Evolutionary conservation across 768 basidiomycete species (phyloP), one percentile per base, ranked within the genome.

Genomic region (Boletus bicolor): DNA sequence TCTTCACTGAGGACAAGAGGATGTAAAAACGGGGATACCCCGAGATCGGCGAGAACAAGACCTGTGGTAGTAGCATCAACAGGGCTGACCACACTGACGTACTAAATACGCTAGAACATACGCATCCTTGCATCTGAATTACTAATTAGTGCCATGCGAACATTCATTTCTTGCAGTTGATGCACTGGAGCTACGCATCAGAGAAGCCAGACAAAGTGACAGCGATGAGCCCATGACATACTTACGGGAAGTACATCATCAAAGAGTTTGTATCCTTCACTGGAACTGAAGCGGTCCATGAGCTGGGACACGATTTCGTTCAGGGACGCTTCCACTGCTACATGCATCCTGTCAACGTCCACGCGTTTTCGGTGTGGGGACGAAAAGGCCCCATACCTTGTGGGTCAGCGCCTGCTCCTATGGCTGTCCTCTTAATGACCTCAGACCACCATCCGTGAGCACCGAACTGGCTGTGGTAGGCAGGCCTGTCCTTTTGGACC

Each of bases 121-220:
- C 89, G 77, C 72, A 90, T 84, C 41, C 91, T 81, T 38, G 74
- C 73, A 68, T 92, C 90, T 2, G 83, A 80, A 65, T 92, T 92
- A 69, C 86, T 89, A 41, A 91, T 71, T 10, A 91, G 68, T 6
- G 82, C 87, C 34, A 81, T 83, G 51, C 63, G 70, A 36, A 89
- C 62, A 21, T 75, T 70, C 53, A 81, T 66, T 17, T 75, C 66
- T 45, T 72, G 76, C 38, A 90, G 71, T 38, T 64, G 68, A 39
- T 71, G 66, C 53, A 85, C 83, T 85, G 62, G 15, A 5, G 28
- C 12, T 26, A 2, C 19, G 32, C 8, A 53, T 65, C 15, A 62
- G 55, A 48, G 24, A 57, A 32, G 32, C 49, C 6, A 56, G 39
- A 45, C 28, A 37, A 8, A 24, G 19, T 26, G 49, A 26, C 14